Base-by-base conservation (phyloP, 805 yeast genomes). In the Blastobotrys mokoenaii region DNA sequence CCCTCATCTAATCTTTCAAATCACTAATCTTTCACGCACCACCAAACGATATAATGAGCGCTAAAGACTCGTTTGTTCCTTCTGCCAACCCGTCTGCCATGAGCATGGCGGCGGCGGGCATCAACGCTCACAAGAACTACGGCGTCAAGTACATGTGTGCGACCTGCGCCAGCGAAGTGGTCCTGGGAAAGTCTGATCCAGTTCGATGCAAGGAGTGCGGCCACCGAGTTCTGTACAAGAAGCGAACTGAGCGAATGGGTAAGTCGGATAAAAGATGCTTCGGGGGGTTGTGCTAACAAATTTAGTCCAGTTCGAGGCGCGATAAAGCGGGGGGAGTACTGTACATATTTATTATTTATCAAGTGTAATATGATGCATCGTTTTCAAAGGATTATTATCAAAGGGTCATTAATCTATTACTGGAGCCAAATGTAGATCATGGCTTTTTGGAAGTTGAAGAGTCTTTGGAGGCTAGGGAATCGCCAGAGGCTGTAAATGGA, bases 141-240 rank as follows among this genome's bases (percentile, higher is more conserved):
- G 95, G 96, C 46, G 93, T 88, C 57, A 85, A 84, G 60, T 90
- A 90, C 69, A 81, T 88, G 62, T 90, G 98, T 68, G 96, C 97
- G 38, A 93, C 87, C 71, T 93, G 98, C 69, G 95, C 97, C 7
- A 78, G 89, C 46, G 80, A 82, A 45, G 83, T 89, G 56, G 79
- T 95, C 2, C 76, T 93, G 55, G 81, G 87, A 44, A 87, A 90
- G 69, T 86, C 84, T 56, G 98, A 93, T 65, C 95, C 97, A 27
- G 95, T 93, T 53, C 84, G 97, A 71, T 93, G 98, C 71, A 89
- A 88, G 69, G 95, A 89, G 57, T 93, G 98, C 69, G 98, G 98
- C 52, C 97, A 93, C 71, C 83, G 98, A 70, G 97, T 93, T 49
- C 72, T 93, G 51, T 86, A 90, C 72, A 93, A 93, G 72, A 95